A percentile compares a stretch with the other conserved stretches of the same genome.
Evolutionary conservation across 192 early-diverging fungal species (phyloP).

Genomic region (Ambispora gerdemannii): DNA sequence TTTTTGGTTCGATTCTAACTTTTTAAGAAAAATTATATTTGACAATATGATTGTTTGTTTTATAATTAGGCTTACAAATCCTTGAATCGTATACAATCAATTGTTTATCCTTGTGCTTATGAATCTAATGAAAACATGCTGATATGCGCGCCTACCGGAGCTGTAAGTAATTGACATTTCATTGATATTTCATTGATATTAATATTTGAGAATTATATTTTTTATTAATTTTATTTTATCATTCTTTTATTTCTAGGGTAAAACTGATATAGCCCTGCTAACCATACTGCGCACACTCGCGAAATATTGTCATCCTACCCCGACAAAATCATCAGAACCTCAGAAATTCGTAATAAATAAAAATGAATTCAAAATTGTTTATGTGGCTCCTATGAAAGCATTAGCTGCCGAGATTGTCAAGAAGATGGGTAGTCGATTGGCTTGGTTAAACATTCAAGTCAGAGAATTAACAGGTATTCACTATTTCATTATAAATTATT

Average conservation of each 20-base stretch:
- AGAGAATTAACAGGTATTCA: conserved; percentile 78
- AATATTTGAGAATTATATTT: neutral
- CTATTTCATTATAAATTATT: neutral
- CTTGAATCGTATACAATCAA: conserved; percentile 94
- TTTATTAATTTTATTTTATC: neutral
- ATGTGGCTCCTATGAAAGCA: conserved; percentile 98
- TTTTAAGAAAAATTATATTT: too few relatives aligned
- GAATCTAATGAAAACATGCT: conserved; percentile 97
- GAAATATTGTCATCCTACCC: conserved; percentile 66
- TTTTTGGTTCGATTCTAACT: neutral
- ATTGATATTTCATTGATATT: neutral
- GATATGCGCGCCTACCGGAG: conserved; percentile 97
- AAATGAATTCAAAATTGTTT: conserved; percentile 97
- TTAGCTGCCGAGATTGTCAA: conserved; percentile 92
- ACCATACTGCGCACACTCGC: conserved; percentile 79
- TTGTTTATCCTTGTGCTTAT: conserved; percentile 91
- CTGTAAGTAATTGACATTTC: conserved; percentile 68
- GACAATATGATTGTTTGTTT: neutral
- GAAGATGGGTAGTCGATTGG: conserved; percentile 83
- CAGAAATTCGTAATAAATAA: conserved; percentile 61
- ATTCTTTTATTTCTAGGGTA: conserved; percentile 57
- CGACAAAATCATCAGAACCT: conserved; percentile 42
- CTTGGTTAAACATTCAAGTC: conserved; percentile 81
- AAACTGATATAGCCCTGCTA: conserved; percentile 96
- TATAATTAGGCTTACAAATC: conserved; percentile 62